A percentile compares a stretch with the other conserved stretches of the same genome.
These are phyloP conservation scores for Kwoniella sp. DNA, from an alignment of 768 basidiomycete genomes.

Conservation along the genomic window DNA sequence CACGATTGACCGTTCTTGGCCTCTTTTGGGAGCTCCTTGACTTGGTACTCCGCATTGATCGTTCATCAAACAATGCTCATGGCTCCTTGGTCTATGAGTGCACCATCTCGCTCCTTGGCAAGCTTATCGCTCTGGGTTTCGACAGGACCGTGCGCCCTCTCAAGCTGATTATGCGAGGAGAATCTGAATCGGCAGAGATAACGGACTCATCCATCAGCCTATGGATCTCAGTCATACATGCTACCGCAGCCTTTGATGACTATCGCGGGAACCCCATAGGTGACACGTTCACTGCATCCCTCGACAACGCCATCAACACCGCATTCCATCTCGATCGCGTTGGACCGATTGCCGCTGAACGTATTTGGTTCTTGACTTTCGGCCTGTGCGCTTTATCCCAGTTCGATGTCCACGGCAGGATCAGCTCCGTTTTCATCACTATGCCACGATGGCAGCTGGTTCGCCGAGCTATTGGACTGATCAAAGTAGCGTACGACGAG, in stretches of 20 bases:
- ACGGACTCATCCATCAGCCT: slow-evolving; percentile 58
- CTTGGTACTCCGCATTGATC: slow-evolving; percentile 3
- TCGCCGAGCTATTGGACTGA: slow-evolving; percentile 57
- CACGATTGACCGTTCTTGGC: slow-evolving; percentile 7
- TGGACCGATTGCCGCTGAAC: slow-evolving; percentile 56
- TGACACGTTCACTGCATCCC: slow-evolving; percentile 20
- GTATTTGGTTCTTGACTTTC: slow-evolving; percentile 67
- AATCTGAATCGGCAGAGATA: slow-evolving; percentile 50
- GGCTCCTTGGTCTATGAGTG: background rate
- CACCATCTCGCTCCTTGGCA: slow-evolving; percentile 53
- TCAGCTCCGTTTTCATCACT: slow-evolving; percentile 53
- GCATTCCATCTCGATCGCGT: slow-evolving; percentile 24
- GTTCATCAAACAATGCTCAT: background rate
- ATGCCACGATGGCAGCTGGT: slow-evolving; percentile 63
- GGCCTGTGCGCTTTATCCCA: slow-evolving; percentile 71
- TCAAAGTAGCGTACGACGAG: slow-evolving; percentile 56
- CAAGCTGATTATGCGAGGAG: slow-evolving; percentile 47
- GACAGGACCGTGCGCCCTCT: slow-evolving; percentile 54
- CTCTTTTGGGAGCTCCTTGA: slow-evolving; percentile 24
- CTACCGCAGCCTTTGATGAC: slow-evolving; percentile 52
- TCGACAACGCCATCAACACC: slow-evolving; percentile 22
- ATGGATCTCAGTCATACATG: slow-evolving; percentile 70
- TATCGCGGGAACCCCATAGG: slow-evolving; percentile 54
- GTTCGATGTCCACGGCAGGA: slow-evolving; percentile 61
- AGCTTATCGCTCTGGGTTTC: slow-evolving; percentile 59